Conservation (phyloP, 1,139 yeast species). For the Sugiyamaella japonica region DNA sequence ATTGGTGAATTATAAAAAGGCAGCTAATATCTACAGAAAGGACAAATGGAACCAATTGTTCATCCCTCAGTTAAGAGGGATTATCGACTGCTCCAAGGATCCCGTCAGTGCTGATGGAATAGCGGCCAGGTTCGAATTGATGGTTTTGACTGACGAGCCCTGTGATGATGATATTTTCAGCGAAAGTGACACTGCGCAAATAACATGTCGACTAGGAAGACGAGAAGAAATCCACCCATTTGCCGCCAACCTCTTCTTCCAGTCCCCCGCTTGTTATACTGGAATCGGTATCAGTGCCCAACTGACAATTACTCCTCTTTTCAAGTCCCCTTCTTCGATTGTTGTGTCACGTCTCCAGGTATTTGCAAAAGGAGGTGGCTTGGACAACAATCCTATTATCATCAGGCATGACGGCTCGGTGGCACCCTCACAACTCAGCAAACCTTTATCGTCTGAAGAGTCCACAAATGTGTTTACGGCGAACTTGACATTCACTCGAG, state of each 20-base stretch:
- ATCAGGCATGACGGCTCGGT: constrained; percentile 25
- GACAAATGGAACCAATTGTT: constrained; percentile 34
- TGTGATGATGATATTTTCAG: constrained; percentile 4
- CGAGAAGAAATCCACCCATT: constrained; percentile 18
- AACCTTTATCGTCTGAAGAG: constrained; percentile 14
- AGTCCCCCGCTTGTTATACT: constrained; percentile 27
- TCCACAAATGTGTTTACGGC: constrained; percentile 13
- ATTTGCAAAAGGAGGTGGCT: constrained; percentile 21
- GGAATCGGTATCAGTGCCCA: constrained; percentile 32
- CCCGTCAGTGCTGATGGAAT: constrained; percentile 11
- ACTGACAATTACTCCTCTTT: constrained; percentile 25
- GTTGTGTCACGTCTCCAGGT: neutral
- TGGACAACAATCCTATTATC: constrained; percentile 23
- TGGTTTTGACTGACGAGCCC: constrained; percentile 9
- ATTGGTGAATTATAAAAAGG: constrained; percentile 29
- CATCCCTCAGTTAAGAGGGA: constrained; percentile 24
- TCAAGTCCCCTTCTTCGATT: constrained; percentile 7
- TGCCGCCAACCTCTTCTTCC: constrained; percentile 30
- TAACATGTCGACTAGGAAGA: constrained; percentile 11
- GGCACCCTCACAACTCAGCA: constrained; percentile 5
- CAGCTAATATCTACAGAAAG: constrained; percentile 31
- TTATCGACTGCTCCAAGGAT: constrained; percentile 26
- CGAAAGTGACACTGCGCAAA: neutral
- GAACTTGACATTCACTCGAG: constrained; percentile 31
- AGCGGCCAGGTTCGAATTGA: constrained; percentile 18